A percentile compares a stretch with the other conserved stretches of the same genome.
phyloP scores from a whole-genome alignment of 306 rosid genomes.

The Begonia masoniana region DNA sequence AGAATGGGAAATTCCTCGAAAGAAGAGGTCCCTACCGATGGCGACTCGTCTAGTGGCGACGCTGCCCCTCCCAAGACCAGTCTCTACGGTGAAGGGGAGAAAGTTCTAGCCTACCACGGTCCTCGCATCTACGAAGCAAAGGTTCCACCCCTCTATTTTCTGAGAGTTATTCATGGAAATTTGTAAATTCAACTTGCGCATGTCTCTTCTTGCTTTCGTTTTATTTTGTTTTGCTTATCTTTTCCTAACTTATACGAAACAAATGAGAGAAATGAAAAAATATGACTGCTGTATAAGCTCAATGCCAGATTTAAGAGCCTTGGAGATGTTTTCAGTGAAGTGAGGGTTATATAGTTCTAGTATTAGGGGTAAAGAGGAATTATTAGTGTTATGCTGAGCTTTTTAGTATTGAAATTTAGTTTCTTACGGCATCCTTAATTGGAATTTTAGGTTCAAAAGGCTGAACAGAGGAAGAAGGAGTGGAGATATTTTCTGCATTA shows the following conservation, averaged over 20 bases:
- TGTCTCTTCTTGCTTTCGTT: too few relatives aligned
- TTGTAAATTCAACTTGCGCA: neutral
- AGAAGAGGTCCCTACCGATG: constrained; percentile 54
- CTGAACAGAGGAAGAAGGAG: constrained; percentile 68
- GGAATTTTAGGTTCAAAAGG: constrained; percentile 62
- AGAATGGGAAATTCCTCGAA: constrained; percentile 66
- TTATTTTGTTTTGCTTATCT: neutral
- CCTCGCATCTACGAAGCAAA: constrained; percentile 95
- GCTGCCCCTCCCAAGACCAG: constrained; percentile 36
- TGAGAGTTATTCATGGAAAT: neutral
- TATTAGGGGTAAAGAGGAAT: neutral
- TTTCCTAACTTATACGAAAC: neutral
- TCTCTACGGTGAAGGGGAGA: constrained; percentile 61
- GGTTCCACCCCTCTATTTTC: constrained; percentile 20
- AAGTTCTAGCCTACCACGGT: constrained; percentile 81
- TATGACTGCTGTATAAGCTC: neutral
- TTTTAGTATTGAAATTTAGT: too few relatives aligned
- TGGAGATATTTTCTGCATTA: constrained; percentile 97
- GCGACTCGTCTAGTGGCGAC: constrained; percentile 57
- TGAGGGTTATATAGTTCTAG: neutral
- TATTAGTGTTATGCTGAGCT: too few relatives aligned
- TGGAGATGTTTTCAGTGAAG: neutral
- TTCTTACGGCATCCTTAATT: neutral
- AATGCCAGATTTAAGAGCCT: neutral
- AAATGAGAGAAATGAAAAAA: neutral